Conservation (phyloP, 805 yeast species). For the Candida corydali region DNA sequence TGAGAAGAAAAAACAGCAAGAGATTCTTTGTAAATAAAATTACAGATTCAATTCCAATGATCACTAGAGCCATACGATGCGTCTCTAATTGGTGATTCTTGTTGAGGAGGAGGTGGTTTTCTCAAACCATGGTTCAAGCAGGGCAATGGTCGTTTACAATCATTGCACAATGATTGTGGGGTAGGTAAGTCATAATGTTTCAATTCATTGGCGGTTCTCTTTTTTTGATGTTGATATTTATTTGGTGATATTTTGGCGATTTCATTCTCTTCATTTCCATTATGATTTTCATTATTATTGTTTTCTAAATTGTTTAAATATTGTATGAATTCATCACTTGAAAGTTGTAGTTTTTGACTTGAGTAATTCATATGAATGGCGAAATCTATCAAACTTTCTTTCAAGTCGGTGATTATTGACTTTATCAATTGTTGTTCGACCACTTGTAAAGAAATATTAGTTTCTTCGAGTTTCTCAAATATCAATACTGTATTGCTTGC, state of each 20-base stretch:
- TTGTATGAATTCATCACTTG: constrained; percentile 14
- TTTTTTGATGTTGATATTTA: constrained; percentile 6
- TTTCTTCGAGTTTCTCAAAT: constrained; percentile 50
- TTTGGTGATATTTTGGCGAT: constrained; percentile 8
- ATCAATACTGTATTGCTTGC: constrained; percentile 40
- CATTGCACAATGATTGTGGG: constrained; percentile 6
- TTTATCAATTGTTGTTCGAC: constrained; percentile 49
- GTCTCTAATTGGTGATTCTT: constrained; percentile 1
- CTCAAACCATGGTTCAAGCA: constrained; percentile 2
- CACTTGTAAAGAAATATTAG: constrained; percentile 46
- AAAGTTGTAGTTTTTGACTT: constrained; percentile 21
- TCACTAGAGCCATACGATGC: constrained; percentile 2
- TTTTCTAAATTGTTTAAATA: not conserved
- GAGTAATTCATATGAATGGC: constrained; percentile 26
- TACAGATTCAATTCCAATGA: constrained; percentile 6
- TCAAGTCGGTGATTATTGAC: constrained; percentile 43
- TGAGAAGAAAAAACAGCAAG: too few species aligned
- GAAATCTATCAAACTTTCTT: constrained; percentile 44
- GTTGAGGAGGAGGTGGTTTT: not conserved
- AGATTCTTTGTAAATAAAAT: too few species aligned
- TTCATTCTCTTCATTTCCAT: not conserved
- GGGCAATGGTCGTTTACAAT: constrained; percentile 3
- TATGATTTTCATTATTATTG: not conserved
- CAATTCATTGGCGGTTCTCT: not conserved
- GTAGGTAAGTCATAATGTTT: constrained; percentile 5